phyloP scores from a whole-genome alignment of 805 yeast genomes.

The Barnettozyma sucrosica region DNA sequence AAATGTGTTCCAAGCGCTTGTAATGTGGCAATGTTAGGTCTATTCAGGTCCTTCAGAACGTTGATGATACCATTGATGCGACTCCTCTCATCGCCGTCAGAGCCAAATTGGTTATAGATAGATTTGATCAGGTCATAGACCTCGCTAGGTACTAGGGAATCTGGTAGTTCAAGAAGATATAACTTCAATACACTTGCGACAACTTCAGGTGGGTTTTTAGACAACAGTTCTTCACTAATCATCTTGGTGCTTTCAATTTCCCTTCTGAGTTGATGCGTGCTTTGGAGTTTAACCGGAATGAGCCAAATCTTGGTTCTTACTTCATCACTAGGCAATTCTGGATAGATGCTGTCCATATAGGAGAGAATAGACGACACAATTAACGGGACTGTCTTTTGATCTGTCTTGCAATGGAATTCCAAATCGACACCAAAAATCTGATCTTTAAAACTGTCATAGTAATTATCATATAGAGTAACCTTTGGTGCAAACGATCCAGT shows the following conservation, averaged over 20 bases:
- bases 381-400: conserved; percentile 65
- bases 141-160: conserved; percentile 60
- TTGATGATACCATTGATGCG: conserved; percentile 62
- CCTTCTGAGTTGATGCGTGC: conserved; percentile 57
- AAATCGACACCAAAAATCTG: conserved; percentile 81
- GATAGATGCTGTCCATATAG: conserved; percentile 65
- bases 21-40: conserved; percentile 69
- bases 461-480: conserved; percentile 71
- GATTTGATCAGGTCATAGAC: conserved; percentile 64
- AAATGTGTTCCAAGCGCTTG: conserved; percentile 78
- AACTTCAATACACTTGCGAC: conserved; percentile 66
- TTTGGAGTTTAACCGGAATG: conserved; percentile 51
- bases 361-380: conserved; percentile 57
- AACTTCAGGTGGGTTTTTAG: conserved; percentile 43
- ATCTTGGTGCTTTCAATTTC: conserved; percentile 51
- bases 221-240: conserved; percentile 25
- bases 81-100: conserved; percentile 22
- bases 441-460: conserved; percentile 58
- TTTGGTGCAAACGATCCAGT: conserved; percentile 74
- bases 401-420: conserved; percentile 64
- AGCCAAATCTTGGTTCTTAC: conserved; percentile 67
- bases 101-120: conserved; percentile 49
- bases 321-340: conserved; percentile 62
- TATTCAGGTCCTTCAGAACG: conserved; percentile 59
- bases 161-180: conserved; percentile 75